Evolutionary conservation across 2,329 filamentous ascomycete genomes (phyloP).

Genomic region (Aureobasidium pullulans): DNA sequence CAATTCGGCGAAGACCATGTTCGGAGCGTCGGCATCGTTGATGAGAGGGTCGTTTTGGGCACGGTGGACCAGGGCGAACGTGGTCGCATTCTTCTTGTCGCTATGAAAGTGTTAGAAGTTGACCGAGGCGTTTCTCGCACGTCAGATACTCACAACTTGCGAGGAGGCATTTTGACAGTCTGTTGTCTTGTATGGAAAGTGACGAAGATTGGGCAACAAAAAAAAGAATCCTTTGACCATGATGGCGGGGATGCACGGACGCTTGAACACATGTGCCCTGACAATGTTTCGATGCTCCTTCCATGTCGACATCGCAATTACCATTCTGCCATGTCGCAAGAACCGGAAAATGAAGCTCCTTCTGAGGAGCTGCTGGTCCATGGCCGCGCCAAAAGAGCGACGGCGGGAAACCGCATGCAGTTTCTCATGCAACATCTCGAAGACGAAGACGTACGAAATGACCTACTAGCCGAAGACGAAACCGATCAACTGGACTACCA

Average conservation of each 20-base stretch:
- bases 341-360: not conserved
- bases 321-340: conserved; percentile 12
- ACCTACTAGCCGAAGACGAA: conserved; percentile 43
- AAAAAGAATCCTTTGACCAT: not conserved
- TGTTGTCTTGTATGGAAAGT: not conserved
- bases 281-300: not conserved
- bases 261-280: not conserved
- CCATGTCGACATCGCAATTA: not conserved
- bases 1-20: conserved; percentile 77
- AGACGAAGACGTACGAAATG: conserved; percentile 34
- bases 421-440: conserved; percentile 59
- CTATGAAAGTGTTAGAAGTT: conserved; percentile 1
- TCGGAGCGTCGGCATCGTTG: conserved; percentile 79
- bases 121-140: not conserved
- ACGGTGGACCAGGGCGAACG: conserved; percentile 90
- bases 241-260: not conserved
- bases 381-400: conserved; percentile 66
- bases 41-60: conserved; percentile 97
- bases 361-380: conserved; percentile 48
- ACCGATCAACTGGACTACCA: conserved; percentile 49
- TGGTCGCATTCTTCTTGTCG: conserved; percentile 86
- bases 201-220: not conserved
- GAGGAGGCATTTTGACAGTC: conserved; percentile 57
- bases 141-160: conserved; percentile 55
- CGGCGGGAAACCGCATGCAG: conserved; percentile 77